These are phyloP conservation scores for Sanguinoderma infundibulare DNA, from an alignment of 1,284 basidiomycete species.

Conservation along the genomic window DNA sequence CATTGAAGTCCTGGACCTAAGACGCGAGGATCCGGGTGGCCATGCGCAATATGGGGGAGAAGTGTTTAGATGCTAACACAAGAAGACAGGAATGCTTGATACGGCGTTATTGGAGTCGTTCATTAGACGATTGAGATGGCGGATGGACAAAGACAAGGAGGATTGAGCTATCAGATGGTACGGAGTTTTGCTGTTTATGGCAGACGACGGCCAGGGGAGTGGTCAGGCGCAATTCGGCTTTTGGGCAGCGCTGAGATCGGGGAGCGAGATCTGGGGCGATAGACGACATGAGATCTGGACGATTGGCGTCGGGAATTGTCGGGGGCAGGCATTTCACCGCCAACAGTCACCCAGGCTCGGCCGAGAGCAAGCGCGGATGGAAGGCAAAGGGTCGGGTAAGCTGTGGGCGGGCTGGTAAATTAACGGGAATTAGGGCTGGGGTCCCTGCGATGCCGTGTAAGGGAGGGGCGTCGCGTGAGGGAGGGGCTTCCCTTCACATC, in stretches of 20 bases:
- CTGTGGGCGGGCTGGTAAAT: neutral
- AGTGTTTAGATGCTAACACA: no score
- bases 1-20: no score
- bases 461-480: neutral
- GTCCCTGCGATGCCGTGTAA: neutral
- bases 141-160: neutral
- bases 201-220: neutral
- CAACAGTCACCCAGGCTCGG: no score
- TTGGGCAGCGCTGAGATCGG: neutral
- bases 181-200: constrained; percentile 4
- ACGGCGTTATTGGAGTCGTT: no score
- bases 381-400: neutral
- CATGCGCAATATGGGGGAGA: no score
- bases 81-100: no score
- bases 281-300: neutral
- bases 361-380: neutral
- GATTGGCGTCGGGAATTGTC: neutral
- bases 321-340: neutral
- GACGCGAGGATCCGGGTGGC: no score
- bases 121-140: no score
- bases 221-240: constrained; percentile 2
- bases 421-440: constrained; percentile 4
- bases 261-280: constrained; percentile 3
- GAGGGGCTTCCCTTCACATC: constrained; percentile 7
- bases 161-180: neutral